Base-by-base conservation (phyloP, 2,329 filamentous ascomycete genomes). In the Cladophialophora carrionii region DNA sequence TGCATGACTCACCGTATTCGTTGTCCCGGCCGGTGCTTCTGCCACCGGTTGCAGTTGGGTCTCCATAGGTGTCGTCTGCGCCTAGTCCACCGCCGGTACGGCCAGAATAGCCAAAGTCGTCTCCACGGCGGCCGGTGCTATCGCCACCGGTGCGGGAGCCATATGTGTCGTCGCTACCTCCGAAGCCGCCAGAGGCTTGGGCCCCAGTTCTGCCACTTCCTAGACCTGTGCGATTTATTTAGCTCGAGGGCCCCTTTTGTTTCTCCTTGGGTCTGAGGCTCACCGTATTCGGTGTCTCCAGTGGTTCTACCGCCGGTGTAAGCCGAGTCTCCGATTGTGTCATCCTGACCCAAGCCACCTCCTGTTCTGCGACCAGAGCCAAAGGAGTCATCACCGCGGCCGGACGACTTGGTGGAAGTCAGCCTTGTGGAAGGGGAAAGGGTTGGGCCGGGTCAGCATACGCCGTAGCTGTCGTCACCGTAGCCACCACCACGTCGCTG, bases 401-500 rank as follows among this genome's bases (percentile, higher is more conserved):
- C 57, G 26, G 32, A 52, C 17, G 49, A 56, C 62, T 53, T 32
- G 9, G 20, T 34, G n/a, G 29, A n/a, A 24, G 57, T 49, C 22
- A 34, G 31, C 37, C 37, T 43, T 43, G 14, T 48, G 51, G 14
- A 51, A 12, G 12, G 34, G 41, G 52, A 29, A 9, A 29, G 6
- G 22, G 48, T 26, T 6, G 24, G 10, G 9, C 20, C 20, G 26
- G 48, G 48, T 14, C 10, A 48, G 10, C 60, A 52, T 60, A 63
- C 57, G 54, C 67, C 67, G 26, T 64, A 69, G 56, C 51, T 65
- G 64, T 70, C 68, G 52, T 59, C 69, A 32, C 68, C 70, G 61
- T 68, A 71, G 34, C 70, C 68, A 31, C 70, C 70, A 56, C 69
- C 70, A 43, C 63, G 60, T 63, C 68, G 57, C 58, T 59, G 26